Conservation (phyloP, 2,329 filamentous ascomycete species). For the Curvularia verruculosa region DNA sequence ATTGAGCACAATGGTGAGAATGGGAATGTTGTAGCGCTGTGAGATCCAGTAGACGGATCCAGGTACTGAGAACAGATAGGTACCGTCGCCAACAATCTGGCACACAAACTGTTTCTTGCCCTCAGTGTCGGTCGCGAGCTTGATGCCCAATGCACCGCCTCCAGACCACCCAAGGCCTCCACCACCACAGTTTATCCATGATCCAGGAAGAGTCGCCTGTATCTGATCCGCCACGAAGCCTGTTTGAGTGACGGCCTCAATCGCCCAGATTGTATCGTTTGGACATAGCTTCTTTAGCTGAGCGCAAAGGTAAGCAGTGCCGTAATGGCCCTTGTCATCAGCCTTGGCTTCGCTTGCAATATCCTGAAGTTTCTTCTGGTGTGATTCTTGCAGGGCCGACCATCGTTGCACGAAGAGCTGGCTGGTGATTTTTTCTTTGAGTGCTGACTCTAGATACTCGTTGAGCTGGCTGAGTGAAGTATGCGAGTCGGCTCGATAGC, state of each 20-base stretch:
- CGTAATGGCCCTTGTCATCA: constrained; percentile 66
- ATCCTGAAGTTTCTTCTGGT: constrained; percentile 63
- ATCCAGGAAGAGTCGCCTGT: constrained; percentile 69
- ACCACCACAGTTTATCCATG: constrained; percentile 81
- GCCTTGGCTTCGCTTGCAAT: constrained; percentile 67
- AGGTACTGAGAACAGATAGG: constrained; percentile 69
- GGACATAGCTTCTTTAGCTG: constrained; percentile 65
- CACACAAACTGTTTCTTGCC: constrained; percentile 50
- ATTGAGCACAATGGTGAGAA: constrained; percentile 71
- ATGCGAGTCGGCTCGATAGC: constrained; percentile 59
- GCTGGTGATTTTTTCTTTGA: constrained; percentile 48
- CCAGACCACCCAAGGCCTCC: constrained; percentile 83
- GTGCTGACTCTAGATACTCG: constrained; percentile 59
- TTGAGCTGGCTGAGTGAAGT: constrained; percentile 72
- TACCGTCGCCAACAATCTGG: constrained; percentile 69
- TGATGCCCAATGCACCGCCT: constrained; percentile 75
- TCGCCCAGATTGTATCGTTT: constrained; percentile 71
- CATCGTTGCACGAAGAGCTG: constrained; percentile 56
- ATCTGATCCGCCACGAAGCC: constrained; percentile 72
- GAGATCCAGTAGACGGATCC: constrained; percentile 73
- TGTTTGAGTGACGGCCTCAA: constrained; percentile 80
- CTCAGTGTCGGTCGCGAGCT: constrained; percentile 67
- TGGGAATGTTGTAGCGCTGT: constrained; percentile 68
- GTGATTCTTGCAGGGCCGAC: constrained; percentile 61
- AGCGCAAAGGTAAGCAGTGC: constrained; percentile 63